These are phyloP conservation scores for Candida tallmaniae DNA, from an alignment of 805 yeast genomes.

Conservation along the genomic window DNA sequence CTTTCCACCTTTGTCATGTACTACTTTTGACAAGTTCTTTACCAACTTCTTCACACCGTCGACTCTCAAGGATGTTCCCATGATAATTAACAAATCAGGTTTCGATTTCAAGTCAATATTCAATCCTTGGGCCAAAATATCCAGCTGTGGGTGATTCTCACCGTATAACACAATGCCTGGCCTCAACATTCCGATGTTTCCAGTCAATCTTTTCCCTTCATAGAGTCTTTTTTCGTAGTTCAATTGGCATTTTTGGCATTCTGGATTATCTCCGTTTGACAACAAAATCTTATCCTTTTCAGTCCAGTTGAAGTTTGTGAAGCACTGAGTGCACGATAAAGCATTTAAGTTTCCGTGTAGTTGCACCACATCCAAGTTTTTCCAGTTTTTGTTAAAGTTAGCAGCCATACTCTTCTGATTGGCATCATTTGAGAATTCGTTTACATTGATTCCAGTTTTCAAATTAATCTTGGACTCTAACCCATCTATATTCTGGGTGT, in stretches of 20 bases:
- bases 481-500: conserved; percentile 94
- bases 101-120: conserved; percentile 56
- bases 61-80: conserved; percentile 91
- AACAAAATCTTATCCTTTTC: conserved; percentile 43
- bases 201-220: conserved; percentile 71
- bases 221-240: conserved; percentile 51
- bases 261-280: conserved; percentile 65
- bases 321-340: conserved; percentile 74
- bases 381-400: conserved; percentile 46
- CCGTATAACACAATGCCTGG: conserved; percentile 93
- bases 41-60: conserved; percentile 84
- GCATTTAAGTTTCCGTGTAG: conserved; percentile 84
- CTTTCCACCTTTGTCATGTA: conserved; percentile 75
- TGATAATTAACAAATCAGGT: conserved; percentile 79
- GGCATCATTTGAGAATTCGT: conserved; percentile 20
- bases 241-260: conserved; percentile 65
- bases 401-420: conserved; percentile 6
- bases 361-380: conserved; percentile 72
- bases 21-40: conserved; percentile 56
- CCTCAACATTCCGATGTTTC: conserved; percentile 68
- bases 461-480: conserved; percentile 67
- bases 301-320: conserved; percentile 56
- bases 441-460: conserved; percentile 47
- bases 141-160: conserved; percentile 88
- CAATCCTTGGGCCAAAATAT: conserved; percentile 67